A percentile compares a stretch with the other conserved stretches of the same genome.
Conservation (phyloP, 345 rosid species). For the Brassica cretica region DNA sequence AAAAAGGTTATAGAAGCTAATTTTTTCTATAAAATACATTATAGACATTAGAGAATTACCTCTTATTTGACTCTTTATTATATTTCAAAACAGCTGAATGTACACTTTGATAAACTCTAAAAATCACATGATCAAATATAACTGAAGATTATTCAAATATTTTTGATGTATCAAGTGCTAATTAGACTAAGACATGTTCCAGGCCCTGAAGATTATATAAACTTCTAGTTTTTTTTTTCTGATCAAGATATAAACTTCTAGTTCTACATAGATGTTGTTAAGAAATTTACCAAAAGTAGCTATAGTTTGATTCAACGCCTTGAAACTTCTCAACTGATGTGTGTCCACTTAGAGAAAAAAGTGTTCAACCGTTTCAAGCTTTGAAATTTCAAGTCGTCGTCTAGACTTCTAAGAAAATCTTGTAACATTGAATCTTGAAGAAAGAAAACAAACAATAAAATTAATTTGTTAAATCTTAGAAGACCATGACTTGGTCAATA, state of each 20-base stretch:
- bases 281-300: slow-evolving; percentile 21
- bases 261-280: background rate
- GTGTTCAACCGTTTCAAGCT: slow-evolving; percentile 26
- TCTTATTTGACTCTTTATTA: background rate
- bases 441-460: background rate
- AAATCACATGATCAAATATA: background rate
- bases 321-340: slow-evolving; percentile 19
- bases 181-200: background rate
- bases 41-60: background rate
- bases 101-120: background rate
- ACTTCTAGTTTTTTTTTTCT: background rate
- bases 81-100: background rate
- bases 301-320: slow-evolving; percentile 28
- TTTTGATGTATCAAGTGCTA: background rate
- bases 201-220: background rate
- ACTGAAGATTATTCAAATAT: background rate
- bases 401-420: slow-evolving; percentile 37
- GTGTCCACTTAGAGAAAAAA: slow-evolving; percentile 20
- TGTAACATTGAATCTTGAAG: background rate
- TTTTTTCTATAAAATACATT: background rate
- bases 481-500: slow-evolving; percentile 40
- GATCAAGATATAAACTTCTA: background rate
- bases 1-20: background rate
- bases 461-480: slow-evolving; percentile 17
- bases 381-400: slow-evolving; percentile 37